Evolutionary conservation across 2,329 filamentous ascomycete species (phyloP).

Genomic region (Curvularia eragrostidis): DNA sequence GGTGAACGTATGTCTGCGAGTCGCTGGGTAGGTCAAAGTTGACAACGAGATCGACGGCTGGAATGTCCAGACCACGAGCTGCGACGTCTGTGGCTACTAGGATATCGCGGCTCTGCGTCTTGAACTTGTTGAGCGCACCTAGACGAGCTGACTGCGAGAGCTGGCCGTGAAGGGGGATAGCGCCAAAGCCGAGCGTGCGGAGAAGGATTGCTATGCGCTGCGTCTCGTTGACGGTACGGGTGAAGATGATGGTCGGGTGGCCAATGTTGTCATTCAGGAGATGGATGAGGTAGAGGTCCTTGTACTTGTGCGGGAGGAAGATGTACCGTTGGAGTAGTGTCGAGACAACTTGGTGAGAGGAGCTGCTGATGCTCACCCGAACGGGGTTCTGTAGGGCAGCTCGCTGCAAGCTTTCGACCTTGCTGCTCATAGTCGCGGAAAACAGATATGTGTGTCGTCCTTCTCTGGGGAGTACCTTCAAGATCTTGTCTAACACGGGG

Average conservation of each 20-base stretch:
- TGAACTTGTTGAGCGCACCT: slow-evolving; percentile 90
- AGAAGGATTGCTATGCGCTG: slow-evolving; percentile 85
- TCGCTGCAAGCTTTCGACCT: slow-evolving; percentile 90
- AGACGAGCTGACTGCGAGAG: slow-evolving; percentile 86
- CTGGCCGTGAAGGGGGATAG: slow-evolving; percentile 91
- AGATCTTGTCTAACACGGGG: slow-evolving; percentile 87
- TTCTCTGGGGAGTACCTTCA: slow-evolving; percentile 77
- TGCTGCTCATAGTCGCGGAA: slow-evolving; percentile 91
- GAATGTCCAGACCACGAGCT: slow-evolving; percentile 89
- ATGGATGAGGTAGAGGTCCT: slow-evolving; percentile 88
- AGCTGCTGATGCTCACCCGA: slow-evolving; percentile 79
- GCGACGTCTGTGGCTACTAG: slow-evolving; percentile 95
- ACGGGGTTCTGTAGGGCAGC: slow-evolving; percentile 86
- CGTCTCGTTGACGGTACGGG: slow-evolving; percentile 87
- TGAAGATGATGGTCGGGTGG: slow-evolving; percentile 89
- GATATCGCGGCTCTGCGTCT: slow-evolving; percentile 78
- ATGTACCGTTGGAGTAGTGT: slow-evolving; percentile 86
- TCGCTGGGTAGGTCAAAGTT: slow-evolving; percentile 86
- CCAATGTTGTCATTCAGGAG: slow-evolving; percentile 86
- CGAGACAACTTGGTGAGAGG: slow-evolving; percentile 89
- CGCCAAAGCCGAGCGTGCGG: slow-evolving; percentile 82
- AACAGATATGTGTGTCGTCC: slow-evolving; percentile 76
- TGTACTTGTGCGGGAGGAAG: slow-evolving; percentile 77
- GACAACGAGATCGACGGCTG: slow-evolving; percentile 84
- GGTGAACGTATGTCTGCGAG: slow-evolving; percentile 89